phyloP scores from a whole-genome alignment of 2,329 filamentous ascomycete species.

The Penicillium italicum region DNA sequence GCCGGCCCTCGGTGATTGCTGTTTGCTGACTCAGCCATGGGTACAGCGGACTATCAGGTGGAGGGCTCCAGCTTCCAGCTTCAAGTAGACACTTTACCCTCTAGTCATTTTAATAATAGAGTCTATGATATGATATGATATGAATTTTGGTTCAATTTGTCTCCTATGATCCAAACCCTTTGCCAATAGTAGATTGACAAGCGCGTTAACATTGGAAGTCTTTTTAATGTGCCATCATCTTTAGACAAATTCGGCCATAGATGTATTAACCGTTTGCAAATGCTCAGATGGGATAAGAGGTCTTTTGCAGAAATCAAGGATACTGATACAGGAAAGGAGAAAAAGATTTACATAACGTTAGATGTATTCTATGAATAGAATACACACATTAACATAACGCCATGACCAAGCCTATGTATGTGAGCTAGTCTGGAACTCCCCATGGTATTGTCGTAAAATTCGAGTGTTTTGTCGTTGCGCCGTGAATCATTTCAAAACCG shows the following conservation, averaged over 20 bases:
- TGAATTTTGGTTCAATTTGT: not conserved
- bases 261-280: slow-evolving; percentile 26
- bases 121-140: not conserved
- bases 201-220: slow-evolving; percentile 16
- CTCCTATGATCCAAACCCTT: slow-evolving; percentile 10
- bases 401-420: not conserved
- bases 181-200: not conserved
- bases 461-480: slow-evolving; percentile 8
- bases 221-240: slow-evolving; percentile 46
- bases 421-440: slow-evolving; percentile 13
- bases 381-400: slow-evolving; percentile 4
- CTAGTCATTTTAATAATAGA: not conserved
- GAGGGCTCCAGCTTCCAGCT: not conserved
- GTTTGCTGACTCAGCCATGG: not conserved
- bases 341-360: not conserved
- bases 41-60: no score
- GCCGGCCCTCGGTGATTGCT: not conserved
- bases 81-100: not conserved
- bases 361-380: not conserved
- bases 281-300: slow-evolving; percentile 34
- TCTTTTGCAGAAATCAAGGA: not conserved
- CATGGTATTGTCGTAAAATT: slow-evolving; percentile 4
- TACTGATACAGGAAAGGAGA: not conserved
- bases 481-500: slow-evolving; percentile 12
- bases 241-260: slow-evolving; percentile 46